Base-by-base conservation (phyloP, 2,329 filamentous ascomycete species). In the Ceratocystiopsis minuta region DNA sequence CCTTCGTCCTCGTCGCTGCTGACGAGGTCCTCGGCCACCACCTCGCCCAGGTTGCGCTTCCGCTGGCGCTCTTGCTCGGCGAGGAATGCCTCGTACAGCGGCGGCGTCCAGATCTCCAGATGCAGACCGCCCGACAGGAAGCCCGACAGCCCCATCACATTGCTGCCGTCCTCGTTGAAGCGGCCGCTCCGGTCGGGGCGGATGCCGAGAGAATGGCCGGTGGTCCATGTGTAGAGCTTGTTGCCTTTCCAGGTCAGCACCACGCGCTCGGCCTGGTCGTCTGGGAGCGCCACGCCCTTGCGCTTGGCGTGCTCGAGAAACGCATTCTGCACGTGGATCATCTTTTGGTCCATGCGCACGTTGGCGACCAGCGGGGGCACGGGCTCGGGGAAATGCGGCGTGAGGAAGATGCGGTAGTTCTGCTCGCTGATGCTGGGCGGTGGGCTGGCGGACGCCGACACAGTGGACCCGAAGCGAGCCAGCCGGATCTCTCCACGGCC, bases 171-270 rank as follows among this genome's bases (percentile, higher is more conserved):
- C 12, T 55, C 52, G 39, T 56, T 55, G 16, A 69, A 57, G 14
- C 64, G 56, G 35, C 67, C 66, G 6, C 67, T 57, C 13, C 53
- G 52, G 12, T 60, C 56, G 0, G 64, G 61, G 10, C 60, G 54
- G 37, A 90, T 68, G 7, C 77, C 76, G 7, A 93, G 61, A 38
- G 70, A 76, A 41, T 67, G 66, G 45, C 83, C 78, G 1, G 79
- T 87, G 6, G 81, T 83, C n/a, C 72, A 70, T 48, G 81, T 74
- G 54, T 80, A 94, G 3, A 94, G 60, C 45, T 74, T 72, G 44
- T 72, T 73, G 20, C 73, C 70, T 48, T 77, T 78, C 78, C 83
- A 94, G 0, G 83, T 90, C 43, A 96, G 67, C 43, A 96, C 67
- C 51, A 90, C 80, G 16, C 92, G 62, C 1, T 65, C 61, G 5